Base-by-base conservation (phyloP, 148 eudicot species). In the Limonium bicolor region DNA sequence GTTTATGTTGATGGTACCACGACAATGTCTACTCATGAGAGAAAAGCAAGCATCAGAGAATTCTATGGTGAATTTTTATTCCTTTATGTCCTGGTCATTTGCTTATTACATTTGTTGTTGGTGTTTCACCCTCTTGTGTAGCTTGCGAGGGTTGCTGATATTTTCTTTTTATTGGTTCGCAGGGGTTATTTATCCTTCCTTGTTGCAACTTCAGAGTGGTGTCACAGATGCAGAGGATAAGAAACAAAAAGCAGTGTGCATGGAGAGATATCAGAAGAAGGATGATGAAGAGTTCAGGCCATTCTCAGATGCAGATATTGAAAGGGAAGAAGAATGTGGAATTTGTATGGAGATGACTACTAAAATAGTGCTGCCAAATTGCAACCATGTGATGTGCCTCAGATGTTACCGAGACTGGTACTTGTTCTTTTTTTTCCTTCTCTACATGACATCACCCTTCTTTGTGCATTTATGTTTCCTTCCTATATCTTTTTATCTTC, bases 1-100 rank as follows among this genome's bases (percentile, higher is more conserved):
- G 97, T 90, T 57, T 84, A 90, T 56, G 92, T 77, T 27, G 97
- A 90, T 73, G 97, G 97, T 53, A 80, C 95, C 64, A 90, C 97
- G 45, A 90, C 95, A 50, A 80, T 90, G 97, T 90, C 95, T 20
- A 73, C 76, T 25, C 84, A 90, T 45, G 97, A 90, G 65, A 72
- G 95, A 30, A 90, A 90, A 69, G 95, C 97, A 48, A 90, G 86
- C 58, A 67, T 90, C 37, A 60, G 87, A 54, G 97, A 90, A 61
- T 90, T 90, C 57, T 90, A 90, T 58, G 84, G 97, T 90, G 71
- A 41, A 62, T 46, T 48, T 15, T 28, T 41, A 22, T 9, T 41
- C 28, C 41, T 4, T 32, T 15, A 3, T 18, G n/a, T 21, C n/a
- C n/a, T 23, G 44, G 0, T 12, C 4, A 11, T 27, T 11, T 15